These are phyloP conservation scores for Ceratocystis alfenasii DNA, from an alignment of 2,329 filamentous ascomycete species.

Conservation along the genomic window DNA sequence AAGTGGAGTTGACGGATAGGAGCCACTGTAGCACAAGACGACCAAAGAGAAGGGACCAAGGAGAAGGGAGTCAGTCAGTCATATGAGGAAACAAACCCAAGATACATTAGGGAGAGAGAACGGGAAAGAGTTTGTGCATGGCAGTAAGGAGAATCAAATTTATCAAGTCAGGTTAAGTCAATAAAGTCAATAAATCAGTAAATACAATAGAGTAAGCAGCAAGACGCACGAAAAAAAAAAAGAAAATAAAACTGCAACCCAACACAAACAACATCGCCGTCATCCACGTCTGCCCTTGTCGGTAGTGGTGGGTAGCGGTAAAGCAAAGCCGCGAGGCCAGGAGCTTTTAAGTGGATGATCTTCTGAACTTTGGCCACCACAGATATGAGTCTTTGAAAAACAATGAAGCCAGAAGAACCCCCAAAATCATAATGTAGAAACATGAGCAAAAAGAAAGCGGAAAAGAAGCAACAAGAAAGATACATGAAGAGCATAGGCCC, in stretches of 20 bases:
- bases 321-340: constrained; percentile 15
- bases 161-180: not conserved
- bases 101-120: too few species aligned
- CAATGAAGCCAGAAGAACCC: constrained; percentile 25
- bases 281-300: not conserved
- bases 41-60: too few species aligned
- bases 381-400: constrained; percentile 19
- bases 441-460: constrained; percentile 25
- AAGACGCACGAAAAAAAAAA: not conserved
- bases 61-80: too few species aligned
- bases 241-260: not conserved
- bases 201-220: not conserved
- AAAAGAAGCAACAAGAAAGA: constrained; percentile 23
- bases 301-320: not conserved
- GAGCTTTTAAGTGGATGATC: constrained; percentile 21
- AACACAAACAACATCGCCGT: not conserved
- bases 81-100: too few species aligned
- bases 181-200: not conserved
- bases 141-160: not conserved
- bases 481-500: not conserved
- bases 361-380: constrained; percentile 20
- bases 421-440: constrained; percentile 22
- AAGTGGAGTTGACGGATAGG: too few species aligned
- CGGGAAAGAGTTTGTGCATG: not conserved
- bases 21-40: too few species aligned